phyloP scores from a whole-genome alignment of 129 eudicot genomes.

The Flaveria brownii region DNA sequence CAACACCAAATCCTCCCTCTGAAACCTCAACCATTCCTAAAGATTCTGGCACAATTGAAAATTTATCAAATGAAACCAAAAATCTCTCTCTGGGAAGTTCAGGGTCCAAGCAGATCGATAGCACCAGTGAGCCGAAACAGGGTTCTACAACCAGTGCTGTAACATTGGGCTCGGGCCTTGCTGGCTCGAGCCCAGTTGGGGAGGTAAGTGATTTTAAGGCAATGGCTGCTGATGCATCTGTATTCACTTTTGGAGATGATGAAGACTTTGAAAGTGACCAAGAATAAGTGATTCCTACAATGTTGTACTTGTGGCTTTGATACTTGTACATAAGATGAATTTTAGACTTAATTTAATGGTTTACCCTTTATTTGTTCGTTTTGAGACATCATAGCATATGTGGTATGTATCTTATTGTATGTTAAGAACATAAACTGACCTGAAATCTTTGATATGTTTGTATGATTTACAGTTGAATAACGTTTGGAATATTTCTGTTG shows the following conservation, averaged over 20 bases:
- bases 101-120: conserved; percentile 11
- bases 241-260: conserved; percentile 92
- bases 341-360: background rate
- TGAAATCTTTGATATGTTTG: background rate
- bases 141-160: background rate
- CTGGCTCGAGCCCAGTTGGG: conserved; percentile 30
- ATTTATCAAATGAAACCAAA: conserved; percentile 50
- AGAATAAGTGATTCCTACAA: background rate
- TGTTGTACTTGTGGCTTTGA: conserved; percentile 20
- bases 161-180: conserved; percentile 7
- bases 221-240: conserved; percentile 99
- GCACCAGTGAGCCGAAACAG: conserved; percentile 20
- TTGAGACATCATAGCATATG: background rate
- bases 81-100: conserved; percentile 53
- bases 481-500: background rate
- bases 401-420: background rate
- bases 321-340: conserved; percentile 25
- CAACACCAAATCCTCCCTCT: conserved; percentile 37
- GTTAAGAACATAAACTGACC: conserved; percentile 2
- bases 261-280: conserved; percentile 94
- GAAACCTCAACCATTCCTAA: conserved; percentile 36
- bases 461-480: conserved; percentile 7
- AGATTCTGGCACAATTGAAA: conserved; percentile 43
- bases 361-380: conserved; percentile 23
- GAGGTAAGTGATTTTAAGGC: conserved; percentile 94